Conservation (phyloP, 2,329 filamentous ascomycete species). For the Sporothrix pallida region DNA sequence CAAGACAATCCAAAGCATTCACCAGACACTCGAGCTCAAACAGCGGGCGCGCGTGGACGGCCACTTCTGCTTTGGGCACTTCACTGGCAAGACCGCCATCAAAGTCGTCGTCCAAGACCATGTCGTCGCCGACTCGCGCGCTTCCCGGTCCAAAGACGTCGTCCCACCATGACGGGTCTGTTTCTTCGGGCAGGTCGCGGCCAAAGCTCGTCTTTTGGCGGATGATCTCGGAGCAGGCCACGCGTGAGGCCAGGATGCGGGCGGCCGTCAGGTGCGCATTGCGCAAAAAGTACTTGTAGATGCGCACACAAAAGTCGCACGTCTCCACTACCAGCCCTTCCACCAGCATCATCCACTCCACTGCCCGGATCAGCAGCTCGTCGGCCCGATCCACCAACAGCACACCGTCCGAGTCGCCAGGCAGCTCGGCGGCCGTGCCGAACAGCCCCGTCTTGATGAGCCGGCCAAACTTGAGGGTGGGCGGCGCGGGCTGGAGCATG, state of each 20-base stretch:
- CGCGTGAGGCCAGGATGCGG: slow-evolving; percentile 57
- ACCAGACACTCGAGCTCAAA: slow-evolving; percentile 73
- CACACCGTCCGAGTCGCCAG: slow-evolving; percentile 43
- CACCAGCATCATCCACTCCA: slow-evolving; percentile 84
- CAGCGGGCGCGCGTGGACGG: slow-evolving; percentile 65
- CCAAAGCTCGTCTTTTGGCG: slow-evolving; percentile 48
- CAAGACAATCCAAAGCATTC: slow-evolving; percentile 68
- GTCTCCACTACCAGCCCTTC: slow-evolving; percentile 54
- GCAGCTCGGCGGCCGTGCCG: slow-evolving; percentile 64
- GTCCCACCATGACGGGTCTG: slow-evolving; percentile 47
- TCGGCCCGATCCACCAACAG: slow-evolving; percentile 63
- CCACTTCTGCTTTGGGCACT: slow-evolving; percentile 51
- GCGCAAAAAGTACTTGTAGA: slow-evolving; percentile 88
- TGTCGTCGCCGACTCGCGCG: slow-evolving; percentile 28
- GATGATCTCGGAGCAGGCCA: slow-evolving; percentile 58
- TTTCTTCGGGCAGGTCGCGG: slow-evolving; percentile 43
- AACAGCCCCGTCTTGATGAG: slow-evolving; percentile 75
- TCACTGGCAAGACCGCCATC: slow-evolving; percentile 34
- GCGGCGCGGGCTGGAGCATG: slow-evolving; percentile 55
- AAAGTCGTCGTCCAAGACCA: slow-evolving; percentile 46
- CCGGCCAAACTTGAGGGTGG: slow-evolving; percentile 64
- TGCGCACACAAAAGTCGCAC: slow-evolving; percentile 60
- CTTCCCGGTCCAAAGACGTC: slow-evolving; percentile 43
- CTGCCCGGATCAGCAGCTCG: slow-evolving; percentile 72
- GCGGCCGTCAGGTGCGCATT: slow-evolving; percentile 60